Conservation (phyloP, 805 yeast genomes). For the Candida xiaguanensis region DNA sequence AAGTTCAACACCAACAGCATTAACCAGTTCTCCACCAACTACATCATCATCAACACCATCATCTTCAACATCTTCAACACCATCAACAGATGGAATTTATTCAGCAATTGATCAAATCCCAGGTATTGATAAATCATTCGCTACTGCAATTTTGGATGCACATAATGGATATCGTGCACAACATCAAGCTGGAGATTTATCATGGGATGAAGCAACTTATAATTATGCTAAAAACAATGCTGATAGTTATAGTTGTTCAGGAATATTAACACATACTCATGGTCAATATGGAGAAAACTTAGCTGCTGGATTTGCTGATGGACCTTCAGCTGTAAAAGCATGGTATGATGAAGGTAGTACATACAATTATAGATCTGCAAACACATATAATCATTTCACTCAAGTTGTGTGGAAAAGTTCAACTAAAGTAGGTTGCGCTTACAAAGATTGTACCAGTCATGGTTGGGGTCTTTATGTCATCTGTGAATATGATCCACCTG, state of each 20-base stretch:
- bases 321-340: slow-evolving; percentile 27
- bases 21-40: slow-evolving; percentile 7
- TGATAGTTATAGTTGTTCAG: slow-evolving; percentile 34
- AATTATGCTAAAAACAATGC: slow-evolving; percentile 32
- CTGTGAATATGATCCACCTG: slow-evolving; percentile 33
- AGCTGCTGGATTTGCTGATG: slow-evolving; percentile 31
- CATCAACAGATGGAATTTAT: slow-evolving; percentile 3
- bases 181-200: slow-evolving; percentile 25
- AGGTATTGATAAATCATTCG: slow-evolving; percentile 18
- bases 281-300: slow-evolving; percentile 37
- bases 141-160: slow-evolving; percentile 26
- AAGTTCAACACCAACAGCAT: slow-evolving; percentile 1
- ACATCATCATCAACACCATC: slow-evolving; percentile 11
- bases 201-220: slow-evolving; percentile 31
- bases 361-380: slow-evolving; percentile 22
- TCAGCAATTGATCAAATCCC: slow-evolving; percentile 3
- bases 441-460: slow-evolving; percentile 50
- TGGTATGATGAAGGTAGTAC: slow-evolving; percentile 34
- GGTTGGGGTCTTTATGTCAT: slow-evolving; percentile 32
- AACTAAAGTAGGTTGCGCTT: slow-evolving; percentile 72
- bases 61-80: slow-evolving; percentile 7
- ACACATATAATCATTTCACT: slow-evolving; percentile 57
- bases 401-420: slow-evolving; percentile 72
- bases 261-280: slow-evolving; percentile 32
- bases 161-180: slow-evolving; percentile 30